phyloP scores from a whole-genome alignment of 805 yeast species.

The Ogataea pini region DNA sequence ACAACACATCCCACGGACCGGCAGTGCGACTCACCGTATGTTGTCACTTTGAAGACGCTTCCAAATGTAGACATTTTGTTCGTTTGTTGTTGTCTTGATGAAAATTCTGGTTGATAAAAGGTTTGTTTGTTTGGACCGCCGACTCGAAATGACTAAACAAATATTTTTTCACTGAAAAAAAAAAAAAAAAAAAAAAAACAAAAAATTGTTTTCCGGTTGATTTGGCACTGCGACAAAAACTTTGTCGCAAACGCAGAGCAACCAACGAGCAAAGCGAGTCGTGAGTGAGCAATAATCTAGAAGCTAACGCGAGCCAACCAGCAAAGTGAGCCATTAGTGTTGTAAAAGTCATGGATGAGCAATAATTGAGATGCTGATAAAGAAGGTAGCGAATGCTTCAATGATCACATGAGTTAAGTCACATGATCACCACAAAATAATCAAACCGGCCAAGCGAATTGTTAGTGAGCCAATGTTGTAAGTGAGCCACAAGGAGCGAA shows the following conservation, averaged over 20 bases:
- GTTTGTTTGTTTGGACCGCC: neutral
- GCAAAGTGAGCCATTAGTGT: too few relatives aligned
- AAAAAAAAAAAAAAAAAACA: neutral
- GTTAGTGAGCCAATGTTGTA: too few relatives aligned
- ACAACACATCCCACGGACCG: slow-evolving; percentile 97
- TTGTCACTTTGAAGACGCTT: slow-evolving; percentile 69
- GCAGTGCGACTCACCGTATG: slow-evolving; percentile 98
- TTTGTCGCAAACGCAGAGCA: neutral
- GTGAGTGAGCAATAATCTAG: too few relatives aligned
- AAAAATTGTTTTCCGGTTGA: neutral
- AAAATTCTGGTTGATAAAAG: neutral
- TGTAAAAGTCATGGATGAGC: too few relatives aligned
- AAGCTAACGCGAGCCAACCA: too few relatives aligned
- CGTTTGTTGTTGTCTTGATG: slow-evolving; percentile 1
- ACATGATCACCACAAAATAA: too few relatives aligned
- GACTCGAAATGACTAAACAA: neutral
- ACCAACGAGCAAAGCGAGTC: neutral
- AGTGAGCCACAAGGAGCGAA: too few relatives aligned
- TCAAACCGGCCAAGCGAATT: too few relatives aligned
- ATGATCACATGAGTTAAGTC: neutral
- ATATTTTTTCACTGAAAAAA: neutral
- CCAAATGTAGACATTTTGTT: slow-evolving; percentile 74
- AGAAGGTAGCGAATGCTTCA: too few relatives aligned
- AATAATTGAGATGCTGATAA: too few relatives aligned
- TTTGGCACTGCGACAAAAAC: neutral